Evolutionary conservation across 2,329 filamentous ascomycete genomes (phyloP).

Genomic region (Aureobasidium sp.): DNA sequence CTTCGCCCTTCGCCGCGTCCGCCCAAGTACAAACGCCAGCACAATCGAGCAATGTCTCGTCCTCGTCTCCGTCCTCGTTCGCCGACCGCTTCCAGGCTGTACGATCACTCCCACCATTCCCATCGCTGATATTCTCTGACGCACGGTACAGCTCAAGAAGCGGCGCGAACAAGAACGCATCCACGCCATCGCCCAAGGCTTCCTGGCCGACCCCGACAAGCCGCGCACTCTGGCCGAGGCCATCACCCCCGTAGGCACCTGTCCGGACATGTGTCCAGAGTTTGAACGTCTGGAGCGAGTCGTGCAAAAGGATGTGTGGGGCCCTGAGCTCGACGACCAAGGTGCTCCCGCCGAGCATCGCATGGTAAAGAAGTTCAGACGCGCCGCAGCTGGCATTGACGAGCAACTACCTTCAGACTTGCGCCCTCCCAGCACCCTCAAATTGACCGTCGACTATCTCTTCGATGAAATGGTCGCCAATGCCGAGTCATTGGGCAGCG

Average conservation of each 20-base stretch:
- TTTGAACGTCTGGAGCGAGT: constrained; percentile 55
- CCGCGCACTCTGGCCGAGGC: constrained; percentile 52
- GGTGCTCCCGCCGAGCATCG: constrained; percentile 38
- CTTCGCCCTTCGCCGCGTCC: neutral
- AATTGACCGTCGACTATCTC: constrained; percentile 38
- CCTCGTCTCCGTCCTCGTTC: neutral
- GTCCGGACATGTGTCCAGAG: constrained; percentile 57
- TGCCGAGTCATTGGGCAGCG: constrained; percentile 39
- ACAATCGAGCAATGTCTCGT: constrained; percentile 1
- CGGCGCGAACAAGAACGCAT: constrained; percentile 43
- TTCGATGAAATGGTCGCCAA: constrained; percentile 43
- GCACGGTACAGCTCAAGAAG: constrained; percentile 34
- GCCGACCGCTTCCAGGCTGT: constrained; percentile 12
- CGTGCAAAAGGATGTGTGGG: constrained; percentile 53
- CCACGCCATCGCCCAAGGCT: constrained; percentile 44
- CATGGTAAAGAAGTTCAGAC: constrained; percentile 58
- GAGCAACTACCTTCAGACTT: constrained; percentile 57
- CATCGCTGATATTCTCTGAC: constrained; percentile 6
- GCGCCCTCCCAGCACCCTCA: constrained; percentile 44
- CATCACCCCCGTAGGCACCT: constrained; percentile 54
- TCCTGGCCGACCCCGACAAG: constrained; percentile 52
- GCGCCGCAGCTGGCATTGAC: constrained; percentile 55
- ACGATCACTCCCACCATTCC: neutral
- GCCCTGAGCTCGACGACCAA: constrained; percentile 40
- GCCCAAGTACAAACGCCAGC: neutral